Base-by-base conservation (phyloP, 495 filamentous ascomycete species). In the Neurospora cerealis region DNA sequence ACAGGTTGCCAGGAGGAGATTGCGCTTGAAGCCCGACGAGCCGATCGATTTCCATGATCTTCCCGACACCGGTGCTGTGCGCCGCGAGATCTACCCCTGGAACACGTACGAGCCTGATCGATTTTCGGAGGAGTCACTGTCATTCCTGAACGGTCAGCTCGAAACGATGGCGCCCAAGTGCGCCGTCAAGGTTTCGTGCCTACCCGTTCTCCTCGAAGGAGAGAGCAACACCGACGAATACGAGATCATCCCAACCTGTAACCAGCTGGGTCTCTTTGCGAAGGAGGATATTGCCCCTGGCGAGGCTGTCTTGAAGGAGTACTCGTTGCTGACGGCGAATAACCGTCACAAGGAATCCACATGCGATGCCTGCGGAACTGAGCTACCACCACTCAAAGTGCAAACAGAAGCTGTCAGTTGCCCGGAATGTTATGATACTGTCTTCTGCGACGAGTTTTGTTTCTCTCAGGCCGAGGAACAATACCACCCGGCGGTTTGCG, bases 51-150 rank as follows among this genome's bases (percentile, higher is more conserved):
- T 86, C 9, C 84, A 84, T 70, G 76, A 86, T 24, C 84, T 93
- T 38, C 90, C 91, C 8, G 91, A 95, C 38, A 88, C 89, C 75
- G 93, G 94, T 3, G 85, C 88, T 73, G 94, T 93, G 46, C 90
- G 94, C 34, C 86, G 96, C 21, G 92, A 98, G 78, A 85, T 97
- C 19, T 99, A 99, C 81, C 93, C 94, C 17, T 99, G 96, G 96
- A 98, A 98, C 79, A 78, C 84, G 28, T 86, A 96, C 77, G 96
- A 99, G 78, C 94, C 94, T 0, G 90, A 98, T 80, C 89, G 96
- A 69, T 92, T 93, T 76, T 88, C 90, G 0, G 82, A 88, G 6
- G 88, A 92, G 73, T 91, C 88, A 4, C 81, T 98, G 21, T 76
- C 82, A 1, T 82, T 89, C 28, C 81, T 97, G 40, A 97, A 97